Evolutionary conservation across 495 filamentous ascomycete species (phyloP).

Genomic region (Acidomyces sp.): DNA sequence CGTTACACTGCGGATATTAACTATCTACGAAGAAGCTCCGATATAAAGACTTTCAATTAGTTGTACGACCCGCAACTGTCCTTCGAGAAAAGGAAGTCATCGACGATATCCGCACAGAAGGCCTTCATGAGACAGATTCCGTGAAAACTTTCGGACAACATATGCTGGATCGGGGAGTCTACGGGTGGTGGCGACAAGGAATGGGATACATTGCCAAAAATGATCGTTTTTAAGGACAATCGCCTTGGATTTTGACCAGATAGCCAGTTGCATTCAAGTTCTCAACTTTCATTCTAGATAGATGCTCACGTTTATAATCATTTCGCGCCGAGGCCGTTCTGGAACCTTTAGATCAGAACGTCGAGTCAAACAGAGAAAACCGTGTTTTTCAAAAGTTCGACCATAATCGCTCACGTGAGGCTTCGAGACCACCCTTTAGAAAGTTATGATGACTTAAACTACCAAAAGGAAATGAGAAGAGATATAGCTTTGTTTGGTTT

Average conservation of each 20-base stretch:
- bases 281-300: not conserved
- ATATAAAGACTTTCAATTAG: constrained; percentile 33
- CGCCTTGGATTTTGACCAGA: not conserved
- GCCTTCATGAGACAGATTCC: constrained; percentile 24
- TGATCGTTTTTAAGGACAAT: constrained; percentile 2
- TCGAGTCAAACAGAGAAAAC: not conserved
- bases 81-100: not conserved
- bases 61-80: constrained; percentile 14
- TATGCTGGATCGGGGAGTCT: constrained; percentile 24
- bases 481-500: constrained; percentile 5
- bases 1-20: not conserved
- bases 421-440: not conserved
- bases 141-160: constrained; percentile 27
- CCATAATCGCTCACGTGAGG: too few species aligned
- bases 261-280: not conserved
- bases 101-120: not conserved
- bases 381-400: not conserved
- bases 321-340: not conserved
- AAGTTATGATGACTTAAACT: not conserved
- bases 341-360: not conserved
- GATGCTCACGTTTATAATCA: not conserved
- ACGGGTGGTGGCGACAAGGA: constrained; percentile 27
- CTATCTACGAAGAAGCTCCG: constrained; percentile 17
- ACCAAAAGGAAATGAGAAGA: not conserved
- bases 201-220: constrained; percentile 24